These are phyloP conservation scores for Ogataea pilisensis DNA, from an alignment of 805 yeast genomes.

Conservation along the genomic window DNA sequence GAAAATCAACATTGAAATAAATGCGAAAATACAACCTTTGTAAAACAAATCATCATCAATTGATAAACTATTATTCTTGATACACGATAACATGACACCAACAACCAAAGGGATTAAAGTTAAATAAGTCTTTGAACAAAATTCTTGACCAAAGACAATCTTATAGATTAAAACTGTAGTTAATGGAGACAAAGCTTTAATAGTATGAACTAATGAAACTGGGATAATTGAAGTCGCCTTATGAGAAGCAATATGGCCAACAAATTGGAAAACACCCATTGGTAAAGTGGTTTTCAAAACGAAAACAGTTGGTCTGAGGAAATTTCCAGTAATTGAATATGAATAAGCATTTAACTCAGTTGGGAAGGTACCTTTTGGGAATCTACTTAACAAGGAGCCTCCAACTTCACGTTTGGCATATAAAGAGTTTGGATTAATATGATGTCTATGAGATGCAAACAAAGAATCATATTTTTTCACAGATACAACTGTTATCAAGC, in stretches of 20 bases:
- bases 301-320: conserved; percentile 50
- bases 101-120: conserved; percentile 73
- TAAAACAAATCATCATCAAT: conserved; percentile 26
- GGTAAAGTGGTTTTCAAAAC: conserved; percentile 73
- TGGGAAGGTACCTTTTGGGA: conserved; percentile 52
- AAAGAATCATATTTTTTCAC: conserved; percentile 33
- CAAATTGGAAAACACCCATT: conserved; percentile 90
- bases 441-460: conserved; percentile 24
- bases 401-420: conserved; percentile 17
- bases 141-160: conserved; percentile 51
- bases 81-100: conserved; percentile 84
- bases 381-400: conserved; percentile 21
- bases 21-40: conserved; percentile 47
- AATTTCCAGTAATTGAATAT: conserved; percentile 30
- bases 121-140: conserved; percentile 62
- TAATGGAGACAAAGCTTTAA: conserved; percentile 87
- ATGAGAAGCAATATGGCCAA: conserved; percentile 88
- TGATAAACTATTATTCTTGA: conserved; percentile 33
- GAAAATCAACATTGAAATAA: conserved; percentile 59
- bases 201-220: conserved; percentile 91
- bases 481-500: conserved; percentile 35
- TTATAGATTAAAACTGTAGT: conserved; percentile 81
- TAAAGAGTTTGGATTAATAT: conserved; percentile 33
- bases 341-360: conserved; percentile 25
- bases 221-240: conserved; percentile 90